Evolutionary conservation across 2,329 filamentous ascomycete species (phyloP).

Genomic region (Alternaria brassicae): DNA sequence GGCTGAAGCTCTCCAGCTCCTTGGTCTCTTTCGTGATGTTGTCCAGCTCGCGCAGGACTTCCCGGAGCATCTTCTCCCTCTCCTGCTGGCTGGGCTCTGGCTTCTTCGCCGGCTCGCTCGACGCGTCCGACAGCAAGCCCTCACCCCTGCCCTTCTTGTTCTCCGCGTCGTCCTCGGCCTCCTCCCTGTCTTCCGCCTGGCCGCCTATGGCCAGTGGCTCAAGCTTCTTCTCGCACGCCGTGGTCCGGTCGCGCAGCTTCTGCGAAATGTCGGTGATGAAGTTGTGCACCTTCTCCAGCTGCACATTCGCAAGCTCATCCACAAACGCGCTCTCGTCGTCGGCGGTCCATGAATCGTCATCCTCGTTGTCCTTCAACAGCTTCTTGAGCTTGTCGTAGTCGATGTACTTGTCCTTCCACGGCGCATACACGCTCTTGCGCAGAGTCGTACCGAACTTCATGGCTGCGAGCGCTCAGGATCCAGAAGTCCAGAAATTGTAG

Average conservation of each 20-base stretch:
- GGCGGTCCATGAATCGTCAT: conserved; percentile 80
- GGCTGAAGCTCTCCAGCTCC: conserved; percentile 93
- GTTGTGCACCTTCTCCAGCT: conserved; percentile 90
- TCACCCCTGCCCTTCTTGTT: conserved; percentile 16
- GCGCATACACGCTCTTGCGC: conserved; percentile 76
- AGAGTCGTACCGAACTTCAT: conserved; percentile 97
- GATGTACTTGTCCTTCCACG: conserved; percentile 94
- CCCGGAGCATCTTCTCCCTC: conserved; percentile 64
- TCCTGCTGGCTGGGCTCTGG: conserved; percentile 49
- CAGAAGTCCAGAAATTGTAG: conserved; percentile 5
- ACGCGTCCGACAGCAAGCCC: conserved; percentile 20
- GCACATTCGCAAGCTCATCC: conserved; percentile 91
- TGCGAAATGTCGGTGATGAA: conserved; percentile 87
- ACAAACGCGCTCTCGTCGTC: conserved; percentile 93
- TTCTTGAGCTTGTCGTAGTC: conserved; percentile 94
- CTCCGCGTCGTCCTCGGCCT: conserved; percentile 19
- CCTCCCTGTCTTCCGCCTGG: conserved; percentile 28
- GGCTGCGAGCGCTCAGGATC: conserved; percentile 7
- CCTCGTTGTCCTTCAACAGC: conserved; percentile 75
- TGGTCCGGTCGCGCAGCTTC: conserved; percentile 79
- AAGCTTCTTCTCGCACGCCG: conserved; percentile 70
- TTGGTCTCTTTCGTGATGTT: conserved; percentile 87
- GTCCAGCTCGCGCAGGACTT: conserved; percentile 82
- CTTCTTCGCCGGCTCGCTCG: conserved; percentile 32
- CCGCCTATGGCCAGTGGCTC: conserved; percentile 61